Base-by-base conservation (phyloP, 345 rosid species). In the Punica granatum region DNA sequence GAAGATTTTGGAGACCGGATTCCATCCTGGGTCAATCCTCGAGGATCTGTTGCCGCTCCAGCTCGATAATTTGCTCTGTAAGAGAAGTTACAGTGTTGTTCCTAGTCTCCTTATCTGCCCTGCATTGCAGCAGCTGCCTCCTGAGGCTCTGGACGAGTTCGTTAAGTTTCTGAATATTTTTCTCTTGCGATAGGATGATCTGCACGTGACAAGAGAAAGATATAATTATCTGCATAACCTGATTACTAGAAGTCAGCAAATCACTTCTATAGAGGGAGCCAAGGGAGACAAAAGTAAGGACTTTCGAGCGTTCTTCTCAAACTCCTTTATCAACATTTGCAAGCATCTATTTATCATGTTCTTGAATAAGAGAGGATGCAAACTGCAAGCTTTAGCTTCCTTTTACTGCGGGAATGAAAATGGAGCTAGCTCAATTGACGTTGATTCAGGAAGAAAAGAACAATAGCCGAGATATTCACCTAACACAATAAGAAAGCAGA, bases 171-270 rank as follows among this genome's bases (percentile, higher is more conserved):
- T 84, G 92, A 73, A 90, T 93, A 72, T 76, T 83, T 72, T 86
- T 89, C 81, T 90, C 98, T 75, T 86, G 97, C 19, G 85, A 84
- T 72, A 88, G 77, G 80, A 92, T 93, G 63, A 90, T 86, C 97
- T 92, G 87, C 77, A 76, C 56, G 7, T 33, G 70, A 41, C 6
- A 63, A 65, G 28, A 77, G 49, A 13, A 70, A 71, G 69, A 34
- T 39, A 2, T 48, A 0, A 1, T 60, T 18, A 69, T 26, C 48
- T 35, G 30, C 12, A 1, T 30, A 35, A 35, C 18, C 42, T 28
- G 60, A 12, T 28, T 3, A 11, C 15, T 25, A 12, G 23, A 23
- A 25, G 30, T n/a, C 7, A 10, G 59, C 8, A 23, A 54, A 54
- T 7, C 3, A 9, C 3, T 25, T 54, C 28, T 4, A 1, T 25